A percentile compares a stretch with the other conserved stretches of the same genome.
These are phyloP conservation scores for Chaetothyriales sp. DNA, from an alignment of 2,329 filamentous ascomycete species.

Conservation along the genomic window DNA sequence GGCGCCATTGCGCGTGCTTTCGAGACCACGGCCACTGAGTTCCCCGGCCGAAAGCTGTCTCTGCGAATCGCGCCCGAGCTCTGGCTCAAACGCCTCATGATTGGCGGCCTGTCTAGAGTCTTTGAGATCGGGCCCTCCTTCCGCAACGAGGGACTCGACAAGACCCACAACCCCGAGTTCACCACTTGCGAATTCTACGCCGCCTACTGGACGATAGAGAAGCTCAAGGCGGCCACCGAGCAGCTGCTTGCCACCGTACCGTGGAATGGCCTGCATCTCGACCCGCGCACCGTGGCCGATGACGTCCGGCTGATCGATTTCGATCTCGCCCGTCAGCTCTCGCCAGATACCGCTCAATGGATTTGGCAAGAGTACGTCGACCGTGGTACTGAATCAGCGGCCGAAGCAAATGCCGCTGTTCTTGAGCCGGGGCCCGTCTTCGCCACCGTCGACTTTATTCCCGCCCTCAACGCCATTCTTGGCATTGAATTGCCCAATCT, in stretches of 20 bases:
- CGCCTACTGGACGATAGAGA: conserved; percentile 43
- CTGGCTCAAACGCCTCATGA: conserved; percentile 81
- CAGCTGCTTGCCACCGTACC: conserved; percentile 6
- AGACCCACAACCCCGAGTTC: conserved; percentile 93
- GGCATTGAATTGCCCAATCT: conserved; percentile 54
- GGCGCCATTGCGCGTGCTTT: conserved; percentile 83
- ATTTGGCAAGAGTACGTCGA: not conserved
- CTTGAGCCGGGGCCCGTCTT: not conserved
- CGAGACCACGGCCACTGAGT: conserved; percentile 62
- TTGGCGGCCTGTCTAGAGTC: conserved; percentile 75
- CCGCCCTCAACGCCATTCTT: conserved; percentile 57
- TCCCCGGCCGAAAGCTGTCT: conserved; percentile 56
- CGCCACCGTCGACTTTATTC: conserved; percentile 63
- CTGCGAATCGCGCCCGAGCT: conserved; percentile 87
- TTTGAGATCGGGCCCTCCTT: conserved; percentile 92
- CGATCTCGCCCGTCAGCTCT: not conserved
- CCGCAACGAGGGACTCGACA: conserved; percentile 79
- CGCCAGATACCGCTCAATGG: not conserved
- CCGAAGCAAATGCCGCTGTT: not conserved
- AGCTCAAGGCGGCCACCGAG: conserved; percentile 22
- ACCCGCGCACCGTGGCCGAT: conserved; percentile 53
- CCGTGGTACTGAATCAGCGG: not conserved
- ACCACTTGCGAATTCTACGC: conserved; percentile 96
- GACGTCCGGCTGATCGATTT: conserved; percentile 57
- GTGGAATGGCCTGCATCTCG: conserved; percentile 32